Conservation (phyloP, 2,329 filamentous ascomycete genomes). For the Pestalotiopsis sp. region DNA sequence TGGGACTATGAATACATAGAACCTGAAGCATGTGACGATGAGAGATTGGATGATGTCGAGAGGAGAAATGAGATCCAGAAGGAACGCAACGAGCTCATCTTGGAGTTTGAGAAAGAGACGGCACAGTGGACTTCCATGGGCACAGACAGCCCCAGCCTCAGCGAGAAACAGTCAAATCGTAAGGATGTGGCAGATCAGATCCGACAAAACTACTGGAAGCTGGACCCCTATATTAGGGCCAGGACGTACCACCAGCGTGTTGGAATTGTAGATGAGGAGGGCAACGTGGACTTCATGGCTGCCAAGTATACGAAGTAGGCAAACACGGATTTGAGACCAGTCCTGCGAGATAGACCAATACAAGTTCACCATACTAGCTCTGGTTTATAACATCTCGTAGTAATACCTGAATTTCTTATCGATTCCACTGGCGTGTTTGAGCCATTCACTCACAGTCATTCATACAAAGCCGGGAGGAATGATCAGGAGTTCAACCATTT, state of each 20-base stretch:
- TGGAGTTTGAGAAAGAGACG: constrained; percentile 62
- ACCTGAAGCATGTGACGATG: constrained; percentile 62
- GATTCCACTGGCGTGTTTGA: background rate
- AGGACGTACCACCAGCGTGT: constrained; percentile 65
- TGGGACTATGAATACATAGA: constrained; percentile 70
- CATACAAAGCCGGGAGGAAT: too few relatives aligned
- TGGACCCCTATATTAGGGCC: constrained; percentile 70
- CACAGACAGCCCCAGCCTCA: constrained; percentile 24
- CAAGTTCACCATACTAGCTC: background rate
- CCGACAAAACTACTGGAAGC: constrained; percentile 67
- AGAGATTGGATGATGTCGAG: constrained; percentile 46
- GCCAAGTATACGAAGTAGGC: background rate
- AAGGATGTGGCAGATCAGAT: constrained; percentile 53
- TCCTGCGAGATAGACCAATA: background rate
- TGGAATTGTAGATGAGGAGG: constrained; percentile 46
- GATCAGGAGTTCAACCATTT: too few relatives aligned
- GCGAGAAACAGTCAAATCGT: constrained; percentile 38
- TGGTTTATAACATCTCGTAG: background rate
- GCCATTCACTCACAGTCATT: background rate
- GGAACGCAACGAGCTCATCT: constrained; percentile 55
- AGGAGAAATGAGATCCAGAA: constrained; percentile 51
- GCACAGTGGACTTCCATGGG: constrained; percentile 58
- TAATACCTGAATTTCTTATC: background rate
- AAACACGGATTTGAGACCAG: background rate
- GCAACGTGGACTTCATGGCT: constrained; percentile 13